Conservation (phyloP, 2,329 filamentous ascomycete species). For the Colletotrichum lentis region DNA sequence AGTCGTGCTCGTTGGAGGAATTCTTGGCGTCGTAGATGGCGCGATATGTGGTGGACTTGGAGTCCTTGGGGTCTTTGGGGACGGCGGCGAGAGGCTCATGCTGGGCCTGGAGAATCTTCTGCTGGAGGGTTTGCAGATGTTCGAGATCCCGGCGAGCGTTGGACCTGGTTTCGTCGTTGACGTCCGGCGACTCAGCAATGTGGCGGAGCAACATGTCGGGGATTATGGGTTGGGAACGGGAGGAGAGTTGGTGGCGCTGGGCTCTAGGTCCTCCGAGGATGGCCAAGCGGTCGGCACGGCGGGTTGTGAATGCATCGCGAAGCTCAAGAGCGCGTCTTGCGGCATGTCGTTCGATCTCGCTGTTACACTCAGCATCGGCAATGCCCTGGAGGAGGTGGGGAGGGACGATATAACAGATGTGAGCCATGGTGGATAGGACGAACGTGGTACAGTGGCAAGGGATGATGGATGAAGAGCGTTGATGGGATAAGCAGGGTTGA, state of each 20-base stretch:
- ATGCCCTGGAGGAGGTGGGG: conserved; percentile 57
- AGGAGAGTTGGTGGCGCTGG: conserved; percentile 34
- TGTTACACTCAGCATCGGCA: conserved; percentile 50
- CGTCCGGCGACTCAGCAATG: conserved; percentile 38
- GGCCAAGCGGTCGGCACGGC: conserved; percentile 49
- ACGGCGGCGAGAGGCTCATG: conserved; percentile 36
- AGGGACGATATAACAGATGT: conserved; percentile 54
- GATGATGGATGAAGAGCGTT: too few species aligned
- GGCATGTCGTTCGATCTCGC: conserved; percentile 48
- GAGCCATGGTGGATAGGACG: conserved; percentile 11
- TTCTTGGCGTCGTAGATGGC: conserved; percentile 56
- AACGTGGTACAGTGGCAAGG: too few species aligned
- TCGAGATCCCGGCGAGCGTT: conserved; percentile 52
- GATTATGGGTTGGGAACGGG: conserved; percentile 31
- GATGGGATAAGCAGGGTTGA: too few species aligned
- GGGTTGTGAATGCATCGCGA: conserved; percentile 45
- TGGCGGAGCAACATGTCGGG: conserved; percentile 16
- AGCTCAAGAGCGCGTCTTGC: conserved; percentile 49
- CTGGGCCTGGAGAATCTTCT: conserved; percentile 44
- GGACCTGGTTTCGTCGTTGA: conserved; percentile 50
- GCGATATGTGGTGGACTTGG: conserved; percentile 48
- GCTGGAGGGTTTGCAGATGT: conserved; percentile 48
- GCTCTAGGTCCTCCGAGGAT: conserved; percentile 47
- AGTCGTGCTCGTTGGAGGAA: conserved; percentile 46
- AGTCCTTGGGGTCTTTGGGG: conserved; percentile 40